Evolutionary conservation across 345 rosid species (phyloP), one percentile per base, ranked within the genome.

Genomic region (Adansonia digitata): DNA sequence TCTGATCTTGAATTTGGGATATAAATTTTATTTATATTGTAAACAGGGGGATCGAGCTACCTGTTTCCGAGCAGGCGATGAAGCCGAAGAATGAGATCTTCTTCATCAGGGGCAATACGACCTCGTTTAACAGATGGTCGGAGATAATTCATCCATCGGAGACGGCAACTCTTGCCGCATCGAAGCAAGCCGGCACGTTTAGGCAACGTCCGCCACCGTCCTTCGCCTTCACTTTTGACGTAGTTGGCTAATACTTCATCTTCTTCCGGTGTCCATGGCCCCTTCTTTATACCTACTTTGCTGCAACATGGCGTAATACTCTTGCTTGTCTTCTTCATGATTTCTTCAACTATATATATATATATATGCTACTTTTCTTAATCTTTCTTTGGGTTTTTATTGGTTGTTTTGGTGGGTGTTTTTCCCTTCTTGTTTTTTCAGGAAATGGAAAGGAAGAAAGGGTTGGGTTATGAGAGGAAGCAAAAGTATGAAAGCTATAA

Each of bases 261-360:
- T 63, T 93, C 98, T 62, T 91, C 97, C 7, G 87, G 86, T 61
- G 97, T 88, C 98, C 98, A 93, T 12, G 98, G 97, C 64, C 98
- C 98, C 65, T 87, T 88, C 89, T 91, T 93, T 62, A 93, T 76
- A 73, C 93, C 92, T 60, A 83, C 81, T 76, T 88, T 89, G 80
- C 82, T 85, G 77, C 95, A 92, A 69, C 97, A 89, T 4, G 95
- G 86, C 9, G 93, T n/a, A n/a, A n/a, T n/a, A n/a, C n/a, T 88
- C 46, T 73, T 73, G 51, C 74, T 83, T 70, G 59, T 31, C 3
- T 73, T 67, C 40, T 82, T 81, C 86, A 84, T 82, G 10, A 18
- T 71, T 60, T 60, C 20, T 31, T 31, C 1, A 60, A 60, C 11
- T 31, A n/a, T n/a, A n/a, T n/a, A n/a, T n/a, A n/a, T n/a, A n/a